These are phyloP conservation scores for Neodidymelliopsis sp. DNA, from an alignment of 2,329 filamentous ascomycete species.

Conservation along the genomic window DNA sequence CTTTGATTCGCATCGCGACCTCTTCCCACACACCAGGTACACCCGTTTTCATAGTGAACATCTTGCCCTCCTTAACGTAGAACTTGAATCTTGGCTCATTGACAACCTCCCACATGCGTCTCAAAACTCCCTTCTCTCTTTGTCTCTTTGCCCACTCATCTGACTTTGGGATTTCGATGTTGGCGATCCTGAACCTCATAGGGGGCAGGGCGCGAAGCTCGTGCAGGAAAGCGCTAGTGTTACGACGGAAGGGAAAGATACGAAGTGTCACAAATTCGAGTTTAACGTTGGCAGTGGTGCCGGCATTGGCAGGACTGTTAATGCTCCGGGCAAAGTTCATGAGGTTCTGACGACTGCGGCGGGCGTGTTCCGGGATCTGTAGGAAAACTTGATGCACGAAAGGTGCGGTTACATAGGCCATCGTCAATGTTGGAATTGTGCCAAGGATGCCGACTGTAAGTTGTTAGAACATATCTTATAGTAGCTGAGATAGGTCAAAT, in stretches of 20 bases:
- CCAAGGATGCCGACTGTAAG: conserved; percentile 37
- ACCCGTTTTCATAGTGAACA: conserved; percentile 40
- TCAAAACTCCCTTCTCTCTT: conserved; percentile 27
- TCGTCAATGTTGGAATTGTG: conserved; percentile 41
- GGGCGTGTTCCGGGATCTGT: conserved; percentile 40
- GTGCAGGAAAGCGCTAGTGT: conserved; percentile 37
- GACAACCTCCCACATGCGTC: conserved; percentile 30
- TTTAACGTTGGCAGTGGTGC: conserved; percentile 32
- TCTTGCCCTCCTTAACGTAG: conserved; percentile 45
- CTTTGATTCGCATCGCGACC: conserved; percentile 38
- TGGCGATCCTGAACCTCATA: conserved; percentile 39
- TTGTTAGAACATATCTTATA: conserved; percentile 14
- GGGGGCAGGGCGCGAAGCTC: conserved; percentile 45
- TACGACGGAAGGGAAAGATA: conserved; percentile 42
- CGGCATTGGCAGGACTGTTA: conserved; percentile 20
- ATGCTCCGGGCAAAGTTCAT: conserved; percentile 31
- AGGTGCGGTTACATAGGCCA: conserved; percentile 47
- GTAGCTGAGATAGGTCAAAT: neutral
- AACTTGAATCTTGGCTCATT: conserved; percentile 45
- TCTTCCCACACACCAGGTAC: conserved; percentile 48
- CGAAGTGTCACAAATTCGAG: conserved; percentile 48
- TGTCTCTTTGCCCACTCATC: conserved; percentile 29
- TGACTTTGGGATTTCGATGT: conserved; percentile 41
- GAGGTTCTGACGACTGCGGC: conserved; percentile 34
- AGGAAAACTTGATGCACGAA: conserved; percentile 46